phyloP scores from a whole-genome alignment of 2,329 filamentous ascomycete species.

The Stachybotrys elegans region DNA sequence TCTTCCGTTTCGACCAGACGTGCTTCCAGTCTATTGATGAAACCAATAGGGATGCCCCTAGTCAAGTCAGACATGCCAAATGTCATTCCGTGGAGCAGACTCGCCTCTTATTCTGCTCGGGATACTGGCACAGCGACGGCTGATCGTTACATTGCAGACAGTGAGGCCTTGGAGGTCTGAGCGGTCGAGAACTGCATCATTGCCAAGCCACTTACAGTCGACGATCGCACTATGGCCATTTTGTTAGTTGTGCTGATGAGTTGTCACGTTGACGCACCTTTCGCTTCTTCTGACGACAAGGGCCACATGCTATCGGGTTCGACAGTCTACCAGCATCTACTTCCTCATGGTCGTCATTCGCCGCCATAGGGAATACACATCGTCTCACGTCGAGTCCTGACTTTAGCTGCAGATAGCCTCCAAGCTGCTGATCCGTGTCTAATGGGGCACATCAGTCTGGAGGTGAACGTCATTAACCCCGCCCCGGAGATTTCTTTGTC shows the following conservation, averaged over 20 bases:
- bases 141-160: slow-evolving; percentile 24
- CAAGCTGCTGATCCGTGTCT: background rate
- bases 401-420: background rate
- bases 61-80: background rate
- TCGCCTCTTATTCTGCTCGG: slow-evolving; percentile 26
- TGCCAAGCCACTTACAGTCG: slow-evolving; percentile 9
- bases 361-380: slow-evolving; percentile 11
- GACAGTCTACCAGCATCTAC: slow-evolving; percentile 11
- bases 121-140: slow-evolving; percentile 24
- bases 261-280: slow-evolving; percentile 13
- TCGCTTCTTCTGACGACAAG: slow-evolving; percentile 26
- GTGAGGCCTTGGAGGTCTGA: slow-evolving; percentile 14
- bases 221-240: slow-evolving; percentile 13
- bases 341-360: slow-evolving; percentile 4
- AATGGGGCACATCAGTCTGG: background rate
- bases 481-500: slow-evolving; percentile 22
- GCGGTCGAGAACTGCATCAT: background rate
- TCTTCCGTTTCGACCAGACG: slow-evolving; percentile 27
- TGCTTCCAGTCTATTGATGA: slow-evolving; percentile 31
- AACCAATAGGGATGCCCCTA: slow-evolving; percentile 31
- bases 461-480: slow-evolving; percentile 12
- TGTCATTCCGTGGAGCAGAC: slow-evolving; percentile 6
- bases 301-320: slow-evolving; percentile 26
- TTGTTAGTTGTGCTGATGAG: slow-evolving; percentile 2
- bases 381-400: background rate